Base-by-base conservation (phyloP, 495 filamentous ascomycete species). In the Articulospora tetracladia region DNA sequence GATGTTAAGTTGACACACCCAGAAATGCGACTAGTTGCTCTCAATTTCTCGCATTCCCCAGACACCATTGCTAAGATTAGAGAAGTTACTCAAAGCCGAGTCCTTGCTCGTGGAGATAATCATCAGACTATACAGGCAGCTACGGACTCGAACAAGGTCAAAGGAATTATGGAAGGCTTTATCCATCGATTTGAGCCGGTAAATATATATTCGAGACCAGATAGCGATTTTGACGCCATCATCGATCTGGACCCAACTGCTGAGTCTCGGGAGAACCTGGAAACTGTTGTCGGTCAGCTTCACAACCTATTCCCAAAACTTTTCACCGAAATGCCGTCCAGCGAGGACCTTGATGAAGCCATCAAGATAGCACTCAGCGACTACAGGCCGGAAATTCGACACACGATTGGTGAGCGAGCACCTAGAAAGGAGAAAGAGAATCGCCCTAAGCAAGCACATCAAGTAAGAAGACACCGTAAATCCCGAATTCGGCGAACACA, bases 111-210 rank as follows among this genome's bases (percentile, higher is more conserved):
- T 15, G 94, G 94, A 0, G 92, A 99, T 71, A 98, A 97, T 68
- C 94, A 99, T 67, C 94, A 99, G 70, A 97, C 93, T 12, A 99
- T 99, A 66, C 92, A 93, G 59, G 90, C 93, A 3, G 86, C 84
- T 13, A 83, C 80, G 30, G 75, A 83, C 50, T 71, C 74, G 36
- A 71, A 76, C 15, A 91, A 96, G 69, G 85, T 93, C 32, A 77
- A 91, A 23, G 83, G 84, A 10, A 98, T 99, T 67, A 98, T 99
- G 94, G 87, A 97, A 61, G 91, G 92, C 34, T 99, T 99, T 76
- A 76, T 98, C 47, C 60, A 74, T 0, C 87, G 94, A 17, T 99
- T 97, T 70, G 86, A 98, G 72, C 81, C 84, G 2, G 74, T 91
- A 57, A 79, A 97, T 62, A 71, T 72, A 1, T 75, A 80, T 24